phyloP scores from a whole-genome alignment of 2,329 filamentous ascomycete genomes.

The Plectosphaerella cucumerina region DNA sequence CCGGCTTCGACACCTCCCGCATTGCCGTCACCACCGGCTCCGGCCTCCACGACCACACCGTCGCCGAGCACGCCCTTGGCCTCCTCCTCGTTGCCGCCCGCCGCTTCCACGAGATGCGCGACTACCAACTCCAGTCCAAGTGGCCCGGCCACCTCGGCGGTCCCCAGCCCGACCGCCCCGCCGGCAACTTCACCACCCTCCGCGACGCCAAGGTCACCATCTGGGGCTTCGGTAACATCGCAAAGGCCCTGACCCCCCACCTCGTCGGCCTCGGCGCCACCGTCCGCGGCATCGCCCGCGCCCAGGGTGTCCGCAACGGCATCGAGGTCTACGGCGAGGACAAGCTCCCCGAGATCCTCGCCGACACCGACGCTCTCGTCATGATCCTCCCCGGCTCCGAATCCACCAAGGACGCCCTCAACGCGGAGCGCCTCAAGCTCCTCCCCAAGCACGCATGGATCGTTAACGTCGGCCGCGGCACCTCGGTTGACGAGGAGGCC shows the following conservation, averaged over 20 bases:
- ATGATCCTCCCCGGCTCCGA: constrained; percentile 61
- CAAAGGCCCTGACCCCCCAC: constrained; percentile 53
- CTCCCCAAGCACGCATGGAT: constrained; percentile 56
- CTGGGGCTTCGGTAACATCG: constrained; percentile 66
- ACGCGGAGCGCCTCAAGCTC: constrained; percentile 45
- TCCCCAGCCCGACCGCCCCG: constrained; percentile 53
- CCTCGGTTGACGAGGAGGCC: constrained; percentile 44
- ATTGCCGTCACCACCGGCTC: constrained; percentile 57
- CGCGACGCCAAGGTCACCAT: constrained; percentile 54
- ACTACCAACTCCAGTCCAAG: constrained; percentile 50
- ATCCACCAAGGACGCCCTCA: constrained; percentile 51
- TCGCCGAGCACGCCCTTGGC: constrained; percentile 60
- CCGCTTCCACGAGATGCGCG: constrained; percentile 59
- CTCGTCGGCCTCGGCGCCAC: constrained; percentile 51
- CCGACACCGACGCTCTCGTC: constrained; percentile 59
- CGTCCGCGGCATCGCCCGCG: constrained; percentile 55
- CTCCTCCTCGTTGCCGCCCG: constrained; percentile 52
- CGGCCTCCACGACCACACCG: constrained; percentile 60
- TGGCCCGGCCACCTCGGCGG: constrained; percentile 62
- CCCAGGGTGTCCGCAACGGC: constrained; percentile 52
- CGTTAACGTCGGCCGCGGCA: constrained; percentile 48
- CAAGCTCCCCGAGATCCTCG: constrained; percentile 45
- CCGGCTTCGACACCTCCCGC: constrained; percentile 51
- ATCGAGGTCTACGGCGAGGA: constrained; percentile 54
- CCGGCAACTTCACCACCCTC: constrained; percentile 54